Percentiles rank a stretch among this genome's conserved stretches.
phyloP scores from a whole-genome alignment of 106 monocot genomes.

The Dendrobium officinale region DNA sequence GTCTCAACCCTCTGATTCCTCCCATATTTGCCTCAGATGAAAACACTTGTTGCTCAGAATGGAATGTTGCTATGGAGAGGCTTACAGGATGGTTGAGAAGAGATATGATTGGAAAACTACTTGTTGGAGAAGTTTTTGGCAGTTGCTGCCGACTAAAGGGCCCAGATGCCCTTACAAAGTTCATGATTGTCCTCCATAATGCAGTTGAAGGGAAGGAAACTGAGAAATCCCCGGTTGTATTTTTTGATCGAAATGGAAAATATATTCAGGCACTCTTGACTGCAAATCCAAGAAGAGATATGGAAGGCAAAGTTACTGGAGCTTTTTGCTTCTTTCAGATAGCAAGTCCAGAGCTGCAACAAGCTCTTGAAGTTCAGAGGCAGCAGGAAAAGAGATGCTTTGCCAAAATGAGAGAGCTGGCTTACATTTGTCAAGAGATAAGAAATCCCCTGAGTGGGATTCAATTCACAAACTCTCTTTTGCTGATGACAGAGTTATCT shows the following conservation, averaged over 20 bases:
- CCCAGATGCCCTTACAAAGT: slow-evolving; percentile 84
- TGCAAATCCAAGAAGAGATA: slow-evolving; percentile 63
- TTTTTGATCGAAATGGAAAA: slow-evolving; percentile 78
- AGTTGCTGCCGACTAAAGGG: slow-evolving; percentile 76
- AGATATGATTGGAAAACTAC: slow-evolving; percentile 67
- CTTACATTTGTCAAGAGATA: slow-evolving; percentile 87
- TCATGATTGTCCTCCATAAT: slow-evolving; percentile 93
- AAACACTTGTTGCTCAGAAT: slow-evolving; percentile 83
- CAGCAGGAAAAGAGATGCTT: slow-evolving; percentile 82
- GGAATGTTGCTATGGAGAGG: slow-evolving; percentile 95
- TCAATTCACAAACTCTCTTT: slow-evolving; percentile 64
- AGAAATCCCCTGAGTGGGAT: slow-evolving; percentile 88
- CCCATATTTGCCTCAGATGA: slow-evolving; percentile 96
- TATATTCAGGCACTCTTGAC: slow-evolving; percentile 84
- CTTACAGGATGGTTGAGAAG: slow-evolving; percentile 75
- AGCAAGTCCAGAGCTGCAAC: slow-evolving; percentile 80
- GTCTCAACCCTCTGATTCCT: slow-evolving; percentile 79
- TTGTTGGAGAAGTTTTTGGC: slow-evolving; percentile 88
- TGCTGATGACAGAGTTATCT: slow-evolving; percentile 68
- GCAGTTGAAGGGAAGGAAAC: slow-evolving; percentile 76
- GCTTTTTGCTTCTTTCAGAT: slow-evolving; percentile 96
- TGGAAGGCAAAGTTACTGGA: slow-evolving; percentile 66
- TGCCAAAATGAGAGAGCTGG: slow-evolving; percentile 84
- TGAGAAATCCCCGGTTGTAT: slow-evolving; percentile 77
- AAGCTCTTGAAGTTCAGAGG: slow-evolving; percentile 81